Percentiles rank a stretch among this genome's conserved stretches.
phyloP scores from a whole-genome alignment of 768 basidiomycete genomes.

The Punctularia strigosozonata region DNA sequence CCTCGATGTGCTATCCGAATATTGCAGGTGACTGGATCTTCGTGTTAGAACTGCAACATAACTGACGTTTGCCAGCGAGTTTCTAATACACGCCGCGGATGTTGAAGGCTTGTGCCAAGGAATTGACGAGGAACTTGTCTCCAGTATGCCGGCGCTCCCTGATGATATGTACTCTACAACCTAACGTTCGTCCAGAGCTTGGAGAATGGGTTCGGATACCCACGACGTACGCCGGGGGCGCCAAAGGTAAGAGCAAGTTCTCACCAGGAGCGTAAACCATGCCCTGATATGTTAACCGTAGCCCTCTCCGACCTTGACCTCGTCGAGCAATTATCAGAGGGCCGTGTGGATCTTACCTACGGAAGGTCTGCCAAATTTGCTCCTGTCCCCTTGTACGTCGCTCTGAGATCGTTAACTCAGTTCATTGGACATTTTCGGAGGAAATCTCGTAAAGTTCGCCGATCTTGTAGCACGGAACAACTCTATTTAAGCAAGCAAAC shows the following conservation, averaged over 20 bases:
- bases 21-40: conserved; percentile 54
- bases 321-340: conserved; percentile 69
- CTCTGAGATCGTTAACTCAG: conserved; percentile 15
- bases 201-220: conserved; percentile 89
- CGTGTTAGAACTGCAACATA: conserved; percentile 1
- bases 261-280: background rate
- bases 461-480: conserved; percentile 27
- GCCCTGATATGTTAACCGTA: conserved; percentile 17
- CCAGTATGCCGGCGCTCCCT: conserved; percentile 33
- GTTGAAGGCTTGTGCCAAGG: conserved; percentile 97
- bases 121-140: conserved; percentile 82
- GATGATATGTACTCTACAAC: conserved; percentile 3
- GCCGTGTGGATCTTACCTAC: conserved; percentile 80
- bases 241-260: conserved; percentile 48
- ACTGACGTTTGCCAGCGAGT: conserved; percentile 48
- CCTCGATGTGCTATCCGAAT: conserved; percentile 59
- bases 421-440: conserved; percentile 64
- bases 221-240: conserved; percentile 95
- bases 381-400: background rate
- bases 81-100: conserved; percentile 95
- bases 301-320: conserved; percentile 73
- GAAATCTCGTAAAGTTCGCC: conserved; percentile 46
- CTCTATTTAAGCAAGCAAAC: too few species aligned
- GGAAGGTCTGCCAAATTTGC: conserved; percentile 42
- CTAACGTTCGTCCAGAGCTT: conserved; percentile 38